Conservation (phyloP, 139 green algal species). For the Picochlorum costavermella region DNA sequence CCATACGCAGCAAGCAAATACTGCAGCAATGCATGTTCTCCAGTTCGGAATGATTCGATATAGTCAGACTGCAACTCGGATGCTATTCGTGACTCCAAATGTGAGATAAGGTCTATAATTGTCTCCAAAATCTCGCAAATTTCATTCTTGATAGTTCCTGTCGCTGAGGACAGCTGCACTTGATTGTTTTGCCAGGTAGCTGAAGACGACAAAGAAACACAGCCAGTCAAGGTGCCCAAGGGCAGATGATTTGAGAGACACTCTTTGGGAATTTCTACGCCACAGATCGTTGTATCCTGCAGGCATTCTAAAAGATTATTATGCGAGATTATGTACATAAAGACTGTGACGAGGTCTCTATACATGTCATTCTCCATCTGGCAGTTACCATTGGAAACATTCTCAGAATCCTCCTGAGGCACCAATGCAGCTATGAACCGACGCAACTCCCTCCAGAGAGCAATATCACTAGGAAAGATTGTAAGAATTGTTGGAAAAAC, state of each 20-base stretch:
- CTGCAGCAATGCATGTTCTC: constrained; percentile 31
- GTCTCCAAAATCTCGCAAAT: too few relatives aligned
- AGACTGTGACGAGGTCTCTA: too few relatives aligned
- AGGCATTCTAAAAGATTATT: too few relatives aligned
- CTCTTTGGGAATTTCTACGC: constrained; percentile 28
- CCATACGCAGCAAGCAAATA: constrained; percentile 48
- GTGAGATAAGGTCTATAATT: too few relatives aligned
- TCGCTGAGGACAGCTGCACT: constrained; percentile 18
- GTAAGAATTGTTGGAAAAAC: too few relatives aligned
- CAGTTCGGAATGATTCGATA: not conserved
- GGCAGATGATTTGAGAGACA: constrained; percentile 28
- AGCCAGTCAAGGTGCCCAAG: constrained; percentile 24
- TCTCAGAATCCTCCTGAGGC: constrained; percentile 16
- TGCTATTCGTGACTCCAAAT: not conserved
- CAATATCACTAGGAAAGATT: too few relatives aligned
- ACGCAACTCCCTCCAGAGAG: constrained; percentile 15
- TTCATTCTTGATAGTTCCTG: too few relatives aligned
- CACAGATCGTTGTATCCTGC: not conserved
- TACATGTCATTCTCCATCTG: too few relatives aligned
- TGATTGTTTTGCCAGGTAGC: constrained; percentile 5
- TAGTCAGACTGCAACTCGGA: not conserved
- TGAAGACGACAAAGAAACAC: constrained; percentile 21
- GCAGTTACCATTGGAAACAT: not conserved
- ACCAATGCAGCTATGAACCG: constrained; percentile 47
- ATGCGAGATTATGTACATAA: too few relatives aligned